Conservation (phyloP, 306 rosid species). For the Fragaria ananassa region DNA sequence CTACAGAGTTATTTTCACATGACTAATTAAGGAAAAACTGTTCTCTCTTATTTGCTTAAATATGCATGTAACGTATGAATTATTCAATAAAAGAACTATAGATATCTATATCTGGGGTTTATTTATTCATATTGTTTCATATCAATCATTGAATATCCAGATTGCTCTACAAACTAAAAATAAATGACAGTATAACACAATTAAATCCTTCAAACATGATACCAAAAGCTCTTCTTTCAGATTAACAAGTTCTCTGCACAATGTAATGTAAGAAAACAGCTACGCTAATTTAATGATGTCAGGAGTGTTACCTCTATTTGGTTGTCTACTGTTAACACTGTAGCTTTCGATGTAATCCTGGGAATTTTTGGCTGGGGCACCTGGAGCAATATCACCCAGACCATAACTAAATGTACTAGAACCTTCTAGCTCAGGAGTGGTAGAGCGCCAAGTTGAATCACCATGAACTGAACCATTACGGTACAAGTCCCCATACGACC, state of each 20-base stretch:
- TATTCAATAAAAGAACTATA: not conserved
- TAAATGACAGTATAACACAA: constrained; percentile 3
- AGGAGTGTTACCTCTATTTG: constrained; percentile 75
- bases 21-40: not conserved
- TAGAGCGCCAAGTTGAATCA: constrained; percentile 69
- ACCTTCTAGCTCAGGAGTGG: constrained; percentile 72
- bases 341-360: constrained; percentile 72
- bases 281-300: constrained; percentile 16
- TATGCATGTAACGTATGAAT: not conserved
- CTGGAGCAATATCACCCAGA: constrained; percentile 62
- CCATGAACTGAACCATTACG: constrained; percentile 55
- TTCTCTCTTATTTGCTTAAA: not conserved
- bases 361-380: constrained; percentile 53
- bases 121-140: constrained; percentile 3
- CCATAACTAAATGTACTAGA: constrained; percentile 67
- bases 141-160: constrained; percentile 18
- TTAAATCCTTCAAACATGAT: constrained; percentile 17
- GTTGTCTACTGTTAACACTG: constrained; percentile 67
- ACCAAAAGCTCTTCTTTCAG: constrained; percentile 8
- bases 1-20: not conserved
- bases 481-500: constrained; percentile 68
- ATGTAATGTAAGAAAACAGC: not conserved
- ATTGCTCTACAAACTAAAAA: constrained; percentile 17
- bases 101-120: not conserved
- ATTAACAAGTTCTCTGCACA: constrained; percentile 14